Base-by-base conservation (phyloP, 805 yeast genomes). In the Kodamaea sagamina region DNA sequence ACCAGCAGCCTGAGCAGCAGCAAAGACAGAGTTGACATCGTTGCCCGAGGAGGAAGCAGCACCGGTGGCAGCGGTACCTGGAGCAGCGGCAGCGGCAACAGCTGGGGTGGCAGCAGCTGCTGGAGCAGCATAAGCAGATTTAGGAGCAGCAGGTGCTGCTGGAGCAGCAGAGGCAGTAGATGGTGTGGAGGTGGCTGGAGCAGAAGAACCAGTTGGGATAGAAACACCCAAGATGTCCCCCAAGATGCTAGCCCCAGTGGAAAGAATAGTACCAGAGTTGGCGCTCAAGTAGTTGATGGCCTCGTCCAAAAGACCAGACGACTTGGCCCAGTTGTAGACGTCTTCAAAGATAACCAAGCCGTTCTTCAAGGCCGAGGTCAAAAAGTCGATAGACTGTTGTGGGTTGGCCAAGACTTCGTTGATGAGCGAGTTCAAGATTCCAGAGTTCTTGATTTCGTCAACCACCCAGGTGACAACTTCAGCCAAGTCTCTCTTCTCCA, bases 361-460 rank as follows among this genome's bases (percentile, higher is more conserved):
- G 36, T 56, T 53, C 47, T 59, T 50, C 46, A 67, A 60, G 32
- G 62, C 70, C 31, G 63, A 49, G 32, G 63, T 53, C 51, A 68
- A 60, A 50, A 65, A 63, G 24, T 50, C 43, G 39, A 69, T 50
- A 37, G 69, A 48, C 31, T 63, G 61, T 27, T 47, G 42, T 41
- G 75, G 75, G 61, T 71, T 62, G 29, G 63, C 63, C 50, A 64
- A 53, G 24, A 62, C 67, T 56, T 64, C 67, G 45, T 58, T 49
- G 44, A 70, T 44, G 40, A 68, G 57, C 32, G 47, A 32, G 39
- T 50, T 51, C 21, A 68, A 61, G 21, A 68, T 44, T 13, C 73
- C 73, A 16, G 74, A 62, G 52, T 54, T 51, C 48, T 62, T 54
- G 48, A 71, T 59, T 46, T 56, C 61, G 25, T 43, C 41, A 43